A percentile compares a stretch with the other conserved stretches of the same genome.
phyloP scores from a whole-genome alignment of 768 basidiomycete species.

The Phanerochaete sordida region DNA sequence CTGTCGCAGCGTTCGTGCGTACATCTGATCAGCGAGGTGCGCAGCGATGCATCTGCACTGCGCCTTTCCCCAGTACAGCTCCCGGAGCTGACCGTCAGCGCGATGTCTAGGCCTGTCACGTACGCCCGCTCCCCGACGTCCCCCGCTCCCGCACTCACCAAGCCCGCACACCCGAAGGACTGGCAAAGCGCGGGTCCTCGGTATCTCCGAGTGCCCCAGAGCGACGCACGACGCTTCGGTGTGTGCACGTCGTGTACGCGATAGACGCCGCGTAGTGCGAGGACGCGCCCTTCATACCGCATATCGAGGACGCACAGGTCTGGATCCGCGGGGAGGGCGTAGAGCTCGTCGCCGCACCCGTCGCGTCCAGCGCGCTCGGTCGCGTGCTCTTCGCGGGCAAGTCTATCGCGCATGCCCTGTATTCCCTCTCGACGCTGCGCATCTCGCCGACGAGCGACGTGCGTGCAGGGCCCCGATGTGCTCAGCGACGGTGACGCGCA shows the following conservation, averaged over 20 bases:
- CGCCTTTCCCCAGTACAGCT: too few relatives aligned
- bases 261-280: conserved; percentile 41
- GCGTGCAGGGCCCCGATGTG: conserved; percentile 29
- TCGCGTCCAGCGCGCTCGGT: conserved; percentile 36
- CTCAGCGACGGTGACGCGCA: conserved; percentile 23
- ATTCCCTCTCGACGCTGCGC: neutral
- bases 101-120: conserved; percentile 12
- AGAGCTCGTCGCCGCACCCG: conserved; percentile 38
- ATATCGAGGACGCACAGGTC: conserved; percentile 32
- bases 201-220: conserved; percentile 27
- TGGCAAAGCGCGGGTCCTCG: conserved; percentile 22
- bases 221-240: conserved; percentile 18
- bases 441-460: conserved; percentile 25
- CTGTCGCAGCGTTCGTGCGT: too few relatives aligned
- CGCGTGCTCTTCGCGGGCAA: conserved; percentile 25
- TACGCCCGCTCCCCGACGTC: neutral
- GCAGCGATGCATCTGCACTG: too few relatives aligned
- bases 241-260: conserved; percentile 36
- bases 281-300: conserved; percentile 37
- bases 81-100: conserved; percentile 9
- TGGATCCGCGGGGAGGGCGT: conserved; percentile 31
- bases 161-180: conserved; percentile 14
- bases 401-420: conserved; percentile 13
- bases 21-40: too few relatives aligned
- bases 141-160: neutral